Percentiles rank a stretch among this genome's conserved stretches.
phyloP scores from a whole-genome alignment of 1,284 basidiomycete genomes.

The Leccinum solheimii region DNA sequence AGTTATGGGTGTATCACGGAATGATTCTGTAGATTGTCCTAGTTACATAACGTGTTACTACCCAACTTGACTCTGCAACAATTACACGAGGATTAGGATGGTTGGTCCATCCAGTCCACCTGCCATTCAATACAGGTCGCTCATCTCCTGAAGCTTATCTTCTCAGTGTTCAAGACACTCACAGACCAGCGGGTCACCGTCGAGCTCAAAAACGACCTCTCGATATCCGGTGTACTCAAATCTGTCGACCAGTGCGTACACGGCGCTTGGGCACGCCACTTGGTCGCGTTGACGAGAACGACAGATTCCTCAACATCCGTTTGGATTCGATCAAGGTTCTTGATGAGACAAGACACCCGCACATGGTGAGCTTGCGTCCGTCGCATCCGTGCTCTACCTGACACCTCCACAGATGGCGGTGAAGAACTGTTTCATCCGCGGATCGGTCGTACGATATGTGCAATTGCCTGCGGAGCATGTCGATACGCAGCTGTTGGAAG shows the following conservation, averaged over 20 bases:
- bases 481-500: slow-evolving; percentile 95
- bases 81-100: slow-evolving; percentile 16
- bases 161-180: slow-evolving; percentile 98
- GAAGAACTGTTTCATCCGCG: slow-evolving; percentile 98
- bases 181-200: slow-evolving; percentile 97
- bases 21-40: slow-evolving; percentile 13
- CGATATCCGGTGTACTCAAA: slow-evolving; percentile 94
- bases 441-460: slow-evolving; percentile 97
- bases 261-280: not conserved
- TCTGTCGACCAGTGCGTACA: slow-evolving; percentile 91
- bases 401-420: slow-evolving; percentile 82
- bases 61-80: not conserved
- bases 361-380: slow-evolving; percentile 70
- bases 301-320: slow-evolving; percentile 95
- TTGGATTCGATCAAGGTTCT: slow-evolving; percentile 93
- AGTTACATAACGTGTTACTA: not conserved
- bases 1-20: not conserved
- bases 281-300: slow-evolving; percentile 1
- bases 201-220: slow-evolving; percentile 99
- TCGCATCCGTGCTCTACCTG: not conserved
- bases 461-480: slow-evolving; percentile 91
- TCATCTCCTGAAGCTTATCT: slow-evolving; percentile 71
- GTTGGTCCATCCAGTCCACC: slow-evolving; percentile 18
- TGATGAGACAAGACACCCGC: slow-evolving; percentile 92
- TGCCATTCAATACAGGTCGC: not conserved